Evolutionary conservation across 2,329 filamentous ascomycete species (phyloP), one percentile per base, ranked within the genome.

Genomic region (Sporothrix sp.): DNA sequence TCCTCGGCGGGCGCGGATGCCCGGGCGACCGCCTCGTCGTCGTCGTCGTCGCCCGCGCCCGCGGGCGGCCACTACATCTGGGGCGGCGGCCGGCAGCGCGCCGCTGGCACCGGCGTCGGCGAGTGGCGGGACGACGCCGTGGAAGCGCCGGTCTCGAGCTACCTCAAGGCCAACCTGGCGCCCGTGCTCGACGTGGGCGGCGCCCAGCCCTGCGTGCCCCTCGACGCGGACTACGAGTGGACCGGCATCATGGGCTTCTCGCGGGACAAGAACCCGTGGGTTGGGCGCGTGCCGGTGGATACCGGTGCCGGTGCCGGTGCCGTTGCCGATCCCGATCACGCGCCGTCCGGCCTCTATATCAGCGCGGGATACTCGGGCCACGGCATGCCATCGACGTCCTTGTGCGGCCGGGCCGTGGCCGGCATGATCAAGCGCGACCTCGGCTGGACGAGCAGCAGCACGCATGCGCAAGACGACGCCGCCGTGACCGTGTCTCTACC

Each of bases 201-300:
- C n/a, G 25, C 16, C 35, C 27, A 27, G 16, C 47, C 30, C 18
- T 3, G 28, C 20, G 62, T 71, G 28, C 66, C 71, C 39, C 64
- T 86, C 18, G 60, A 66, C 20, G 72, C 76, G 9, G 66, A 74
- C 27, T 78, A 75, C 61, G 79, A 85, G 61, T 91, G 86, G 86
- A 86, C 83, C 2, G 86, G 86, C 0, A 84, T 89, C 57, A 90
- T 89, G 85, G 85, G 82, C 0, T 89, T 80, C 64, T 81, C 78
- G 27, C 69, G 79, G 7, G 86, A 90, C 62, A 69, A 74, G 0
- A 64, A 74, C 46, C 84, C 86, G 0, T 89, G 82, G 81, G 81
- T 90, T 2, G 86, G 85, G 0, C 65, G 68, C 9, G 76, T 89
- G n/a, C 80, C 81, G 0, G 21, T 66, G 75, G 21, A 20, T 13